Evolutionary conservation across 495 filamentous ascomycete species (phyloP), one percentile per base, ranked within the genome.

Genomic region (Penicillium parvum): DNA sequence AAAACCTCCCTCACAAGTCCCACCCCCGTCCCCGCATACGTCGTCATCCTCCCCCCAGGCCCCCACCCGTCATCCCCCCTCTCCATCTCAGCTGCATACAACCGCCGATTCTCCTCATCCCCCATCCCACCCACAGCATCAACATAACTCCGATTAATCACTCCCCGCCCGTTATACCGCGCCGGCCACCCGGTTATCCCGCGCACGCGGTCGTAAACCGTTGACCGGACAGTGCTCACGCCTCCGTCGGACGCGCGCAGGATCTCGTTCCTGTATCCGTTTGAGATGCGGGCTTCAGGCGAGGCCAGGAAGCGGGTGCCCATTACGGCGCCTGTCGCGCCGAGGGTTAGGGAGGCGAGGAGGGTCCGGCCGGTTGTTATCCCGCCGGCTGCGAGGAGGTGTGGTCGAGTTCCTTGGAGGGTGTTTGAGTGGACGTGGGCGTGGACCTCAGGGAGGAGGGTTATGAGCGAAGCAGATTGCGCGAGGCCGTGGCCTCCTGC

Each of bases 401-500:
- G 65, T 10, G 79, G 61, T 22, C 66, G 53, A 25, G 39, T 49
- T 4, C 50, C 51, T 5, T 62, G 50, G 22, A 90, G 41, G 32
- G 73, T 58, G 60, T 84, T 78, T 9, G 43, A 45, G n/a, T n/a
- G n/a, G n/a, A n/a, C n/a, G n/a, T n/a, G n/a, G n/a, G 26, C 8
- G 7, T 28, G 26, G 10, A 77, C 61, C 55, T 83, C 82, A 0
- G 78, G 77, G 3, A 84, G 37, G 8, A 84, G 53, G 9, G 66
- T 56, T 10, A 82, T 40, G 9, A 87, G 50, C 3, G 81, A 74
- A 0, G 82, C 81, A 1, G 74, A 75, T 0, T 51, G 43, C 1
- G 52, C 69, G 21, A 78, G 69, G n/a, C 85, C 83, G 60, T 90
- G 86, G 0, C 86, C 86, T 5, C 86, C 85, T 0, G 86, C 83